Base-by-base conservation (phyloP, 2,329 filamentous ascomycete species). In the Xylariomycetidae sp. region DNA sequence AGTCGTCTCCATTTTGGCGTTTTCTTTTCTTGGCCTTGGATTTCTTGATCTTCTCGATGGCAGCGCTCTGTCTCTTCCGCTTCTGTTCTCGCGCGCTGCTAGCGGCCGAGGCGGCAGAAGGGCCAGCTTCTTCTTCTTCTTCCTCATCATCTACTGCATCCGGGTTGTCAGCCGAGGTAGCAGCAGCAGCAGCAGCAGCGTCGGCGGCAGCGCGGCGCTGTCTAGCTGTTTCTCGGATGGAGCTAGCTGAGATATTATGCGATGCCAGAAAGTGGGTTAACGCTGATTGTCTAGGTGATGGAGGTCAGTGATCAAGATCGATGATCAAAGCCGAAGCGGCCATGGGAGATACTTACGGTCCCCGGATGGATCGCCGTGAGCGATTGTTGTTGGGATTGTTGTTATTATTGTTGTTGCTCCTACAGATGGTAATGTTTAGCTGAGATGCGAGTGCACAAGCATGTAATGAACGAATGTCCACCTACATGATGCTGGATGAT, bases 21-120 rank as follows among this genome's bases (percentile, higher is more conserved):
- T 72, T 76, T 34, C 67, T 66, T 45, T 66, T 74, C 44, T 81
- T 85, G 42, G 63, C 54, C 43, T 81, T 85, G 42, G 69, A 64
- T 42, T 75, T 63, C 52, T 80, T 82, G 51, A 78, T 77, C 56
- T 77, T 79, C n/a, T 70, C 69, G 26, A 79, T 67, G 9, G 72
- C 68, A 44, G 68, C 62, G 40, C 77, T 64, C 29, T 74, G 65
- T 39, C 71, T 68, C 51, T 75, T 74, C 18, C 66, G 64, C 53
- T 73, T 72, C 45, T 67, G 45, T 7, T 34, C 37, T 5, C 33
- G 35, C 4, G 42, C 42, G 23, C 36, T 40, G 13, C 34, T 43
- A 14, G 37, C 34, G n/a, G 37, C 31, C 4, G 33, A 14, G n/a
- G 40, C 25, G 12, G 34, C 27, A 7, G 40, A 34, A 11, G 29